Evolutionary conservation across 2,329 filamentous ascomycete species (phyloP), one percentile per base, ranked within the genome.

Genomic region (Paecilomyces formosus): DNA sequence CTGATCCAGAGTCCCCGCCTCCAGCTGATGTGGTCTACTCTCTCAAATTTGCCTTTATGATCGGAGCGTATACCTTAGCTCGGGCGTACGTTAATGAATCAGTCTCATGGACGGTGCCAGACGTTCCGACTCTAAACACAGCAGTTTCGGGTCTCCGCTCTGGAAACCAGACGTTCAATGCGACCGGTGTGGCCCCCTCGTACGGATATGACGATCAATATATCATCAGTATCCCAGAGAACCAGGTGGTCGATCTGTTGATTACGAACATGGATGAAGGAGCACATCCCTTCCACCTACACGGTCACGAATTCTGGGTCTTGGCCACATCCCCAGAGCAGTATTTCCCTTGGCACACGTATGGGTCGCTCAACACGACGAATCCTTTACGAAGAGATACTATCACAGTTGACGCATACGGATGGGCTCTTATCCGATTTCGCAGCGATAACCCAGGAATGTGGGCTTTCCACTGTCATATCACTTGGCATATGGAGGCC

Each of bases 291-390:
- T 72, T 79, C 59, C 77, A 79, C 65, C 67, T 79, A 2, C 77
- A 79, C 67, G 77, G 77, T 9, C 77, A 79, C 63, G 75, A 79
- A 60, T 79, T 79, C 64, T 74, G 66, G 63, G 61, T 79, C 28
- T 63, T 79, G 11, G 66, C 71, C 31, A 53, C 54, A 9, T 59
- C 58, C 15, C 24, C 22, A n/a, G 31, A 54, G 24, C 50, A 57
- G 45, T 57, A 59, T 21, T 57, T 59, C 50, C 53, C 56, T 31
- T 59, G 55, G 26, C 30, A 31, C 21, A 33, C 51, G 12, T 59
- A 59, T 35, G 51, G 52, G 15, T 59, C 58, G 21, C 24, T 59
- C 2, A 59, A 59, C 52, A 35, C 39, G 24, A 59, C 58, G 26
- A 59, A 57, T 21, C 56, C 59, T 11, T 52, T 62, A 49, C 63